phyloP scores from a whole-genome alignment of 441 rosid species.

The Dalechampia spathulata region DNA sequence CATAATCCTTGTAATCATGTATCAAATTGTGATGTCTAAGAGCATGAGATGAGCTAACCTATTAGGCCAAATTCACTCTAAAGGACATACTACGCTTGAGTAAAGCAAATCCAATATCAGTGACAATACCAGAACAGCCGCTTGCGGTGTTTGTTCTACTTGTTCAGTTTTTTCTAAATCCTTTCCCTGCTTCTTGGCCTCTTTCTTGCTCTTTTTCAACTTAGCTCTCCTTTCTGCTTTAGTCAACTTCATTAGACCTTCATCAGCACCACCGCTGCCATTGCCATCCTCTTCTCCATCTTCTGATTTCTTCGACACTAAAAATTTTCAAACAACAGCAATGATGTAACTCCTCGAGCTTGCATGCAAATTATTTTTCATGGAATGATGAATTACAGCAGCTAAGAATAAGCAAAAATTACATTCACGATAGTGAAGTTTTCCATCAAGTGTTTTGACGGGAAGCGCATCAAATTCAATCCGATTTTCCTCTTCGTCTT shows the following conservation, averaged over 20 bases:
- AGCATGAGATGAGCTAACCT: neutral
- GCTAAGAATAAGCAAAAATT: neutral
- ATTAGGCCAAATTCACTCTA: neutral
- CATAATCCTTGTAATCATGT: too few species aligned
- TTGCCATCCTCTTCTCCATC: constrained; percentile 15
- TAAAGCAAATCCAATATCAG: neutral
- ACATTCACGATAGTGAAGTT: constrained; percentile 58
- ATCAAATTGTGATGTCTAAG: neutral
- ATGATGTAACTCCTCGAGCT: neutral
- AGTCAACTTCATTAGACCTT: constrained; percentile 33
- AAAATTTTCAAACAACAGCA: constrained; percentile 9
- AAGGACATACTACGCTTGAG: neutral
- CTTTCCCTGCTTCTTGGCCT: constrained; percentile 60
- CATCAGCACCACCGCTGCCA: constrained; percentile 18
- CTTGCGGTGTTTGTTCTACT: constrained; percentile 53
- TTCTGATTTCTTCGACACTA: constrained; percentile 32
- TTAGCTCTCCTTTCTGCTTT: constrained; percentile 79
- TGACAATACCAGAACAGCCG: constrained; percentile 59
- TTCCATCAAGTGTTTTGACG: constrained; percentile 71
- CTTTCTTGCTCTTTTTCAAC: constrained; percentile 67
- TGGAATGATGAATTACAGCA: neutral
- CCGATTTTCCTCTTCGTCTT: constrained; percentile 30
- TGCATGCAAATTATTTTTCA: neutral
- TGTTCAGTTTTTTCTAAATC: constrained; percentile 30
- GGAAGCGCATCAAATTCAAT: constrained; percentile 63